Conservation (phyloP, 176 grass and related monocot species). For the Oryza brachyantha region DNA sequence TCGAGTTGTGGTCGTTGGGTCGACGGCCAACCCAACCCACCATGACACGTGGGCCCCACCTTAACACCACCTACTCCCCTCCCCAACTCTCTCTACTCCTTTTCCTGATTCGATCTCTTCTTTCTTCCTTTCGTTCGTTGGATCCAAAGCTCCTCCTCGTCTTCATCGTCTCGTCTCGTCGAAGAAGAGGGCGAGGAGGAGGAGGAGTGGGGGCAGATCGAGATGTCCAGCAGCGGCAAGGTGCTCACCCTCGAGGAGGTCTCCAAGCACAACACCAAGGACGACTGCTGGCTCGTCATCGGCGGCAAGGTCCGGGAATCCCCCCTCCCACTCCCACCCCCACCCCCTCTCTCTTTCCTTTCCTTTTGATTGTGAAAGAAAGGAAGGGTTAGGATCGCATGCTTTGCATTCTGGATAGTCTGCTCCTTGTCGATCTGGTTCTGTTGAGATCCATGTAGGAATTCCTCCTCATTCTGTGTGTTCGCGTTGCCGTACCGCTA, state of each 20-base stretch:
- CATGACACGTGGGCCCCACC: too few species aligned
- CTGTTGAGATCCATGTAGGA: background rate
- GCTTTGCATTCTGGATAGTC: too few species aligned
- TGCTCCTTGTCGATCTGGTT: background rate
- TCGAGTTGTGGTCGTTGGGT: too few species aligned
- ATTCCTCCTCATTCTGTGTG: background rate
- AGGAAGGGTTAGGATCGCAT: too few species aligned
- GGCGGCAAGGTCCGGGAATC: constrained; percentile 30
- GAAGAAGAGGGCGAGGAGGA: too few species aligned
- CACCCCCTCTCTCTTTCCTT: too few species aligned
- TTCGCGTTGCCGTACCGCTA: too few species aligned
- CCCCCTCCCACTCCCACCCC: too few species aligned
- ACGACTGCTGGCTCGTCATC: constrained; percentile 64
- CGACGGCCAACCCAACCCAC: too few species aligned
- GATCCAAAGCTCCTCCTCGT: background rate
- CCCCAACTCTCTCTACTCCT: too few species aligned
- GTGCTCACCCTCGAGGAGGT: constrained; percentile 43
- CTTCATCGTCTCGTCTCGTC: background rate
- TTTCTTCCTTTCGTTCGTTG: background rate
- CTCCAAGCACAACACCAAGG: constrained; percentile 52
- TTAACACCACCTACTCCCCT: too few species aligned
- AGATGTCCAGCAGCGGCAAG: constrained; percentile 32
- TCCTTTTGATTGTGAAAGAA: background rate
- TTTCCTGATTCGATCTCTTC: too few species aligned
- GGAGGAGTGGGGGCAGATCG: background rate